phyloP scores from a whole-genome alignment of 2,329 filamentous ascomycete species.

The Chalaropsis thielavioides region DNA sequence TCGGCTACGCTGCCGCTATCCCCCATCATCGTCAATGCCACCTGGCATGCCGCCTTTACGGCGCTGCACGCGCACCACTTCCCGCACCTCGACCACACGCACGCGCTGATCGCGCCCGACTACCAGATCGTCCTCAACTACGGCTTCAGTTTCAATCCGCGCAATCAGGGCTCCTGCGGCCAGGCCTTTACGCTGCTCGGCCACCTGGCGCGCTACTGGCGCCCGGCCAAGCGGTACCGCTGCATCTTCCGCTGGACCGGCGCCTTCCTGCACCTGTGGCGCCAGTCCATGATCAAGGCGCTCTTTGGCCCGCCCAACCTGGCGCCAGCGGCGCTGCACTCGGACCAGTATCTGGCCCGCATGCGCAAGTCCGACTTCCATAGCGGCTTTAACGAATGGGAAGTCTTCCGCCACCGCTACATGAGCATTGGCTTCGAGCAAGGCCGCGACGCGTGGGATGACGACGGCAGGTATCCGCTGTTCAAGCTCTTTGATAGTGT shows the following conservation, averaged over 20 bases:
- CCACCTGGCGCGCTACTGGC: background rate
- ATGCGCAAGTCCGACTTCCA: background rate
- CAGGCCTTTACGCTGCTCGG: background rate
- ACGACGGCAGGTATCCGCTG: background rate
- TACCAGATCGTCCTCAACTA: slow-evolving; percentile 12
- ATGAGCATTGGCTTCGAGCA: background rate
- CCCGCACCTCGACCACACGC: background rate
- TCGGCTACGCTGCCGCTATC: background rate
- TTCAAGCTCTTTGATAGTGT: background rate
- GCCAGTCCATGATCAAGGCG: background rate
- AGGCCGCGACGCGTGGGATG: background rate
- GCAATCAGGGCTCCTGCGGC: slow-evolving; percentile 1
- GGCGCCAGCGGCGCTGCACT: background rate
- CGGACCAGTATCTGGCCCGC: background rate
- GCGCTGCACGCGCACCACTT: slow-evolving; percentile 10
- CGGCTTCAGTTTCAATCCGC: slow-evolving; percentile 7
- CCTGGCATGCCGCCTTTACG: slow-evolving; percentile 6
- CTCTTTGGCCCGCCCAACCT: background rate
- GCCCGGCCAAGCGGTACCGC: background rate
- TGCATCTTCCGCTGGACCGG: slow-evolving; percentile 5
- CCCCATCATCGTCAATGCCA: background rate
- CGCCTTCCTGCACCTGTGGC: slow-evolving; percentile 5
- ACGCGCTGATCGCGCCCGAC: background rate
- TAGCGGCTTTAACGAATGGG: background rate
- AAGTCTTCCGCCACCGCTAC: background rate